Evolutionary conservation across 192 early-diverging fungal species (phyloP).

Genomic region (Rhizoclosmatium sp.): DNA sequence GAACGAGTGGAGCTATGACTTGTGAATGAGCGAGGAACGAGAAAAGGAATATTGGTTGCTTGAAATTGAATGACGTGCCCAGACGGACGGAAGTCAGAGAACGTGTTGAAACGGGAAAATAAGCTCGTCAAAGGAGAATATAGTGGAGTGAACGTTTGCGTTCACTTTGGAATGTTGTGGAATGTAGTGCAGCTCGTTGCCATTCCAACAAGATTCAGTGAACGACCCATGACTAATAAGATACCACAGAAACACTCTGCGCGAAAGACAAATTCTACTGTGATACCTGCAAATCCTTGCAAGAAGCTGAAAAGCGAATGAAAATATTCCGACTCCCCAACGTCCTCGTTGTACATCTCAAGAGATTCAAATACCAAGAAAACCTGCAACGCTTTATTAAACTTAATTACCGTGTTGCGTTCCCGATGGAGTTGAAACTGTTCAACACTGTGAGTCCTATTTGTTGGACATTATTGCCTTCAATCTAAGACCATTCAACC

Average conservation of each 20-base stretch:
- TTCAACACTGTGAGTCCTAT: constrained; percentile 82
- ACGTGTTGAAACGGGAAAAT: too few relatives aligned
- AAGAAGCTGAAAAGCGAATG: constrained; percentile 98
- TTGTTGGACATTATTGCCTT: background rate
- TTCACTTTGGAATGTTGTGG: too few relatives aligned
- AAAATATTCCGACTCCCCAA: constrained; percentile 94
- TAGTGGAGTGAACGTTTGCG: too few relatives aligned
- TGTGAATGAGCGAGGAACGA: too few relatives aligned
- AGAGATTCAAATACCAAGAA: constrained; percentile 98
- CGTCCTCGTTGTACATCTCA: constrained; percentile 93
- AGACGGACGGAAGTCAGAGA: too few relatives aligned
- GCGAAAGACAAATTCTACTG: constrained; percentile 99
- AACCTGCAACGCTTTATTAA: constrained; percentile 90
- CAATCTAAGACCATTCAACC: background rate
- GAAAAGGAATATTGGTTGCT: too few relatives aligned
- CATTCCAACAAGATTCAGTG: too few relatives aligned
- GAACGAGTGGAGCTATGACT: too few relatives aligned
- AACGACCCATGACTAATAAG: too few relatives aligned
- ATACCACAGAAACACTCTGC: constrained; percentile 78
- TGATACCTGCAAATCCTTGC: constrained; percentile 90
- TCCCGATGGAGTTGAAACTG: constrained; percentile 91
- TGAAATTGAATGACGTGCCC: too few relatives aligned
- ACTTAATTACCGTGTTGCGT: constrained; percentile 92
- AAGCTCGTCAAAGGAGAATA: too few relatives aligned
- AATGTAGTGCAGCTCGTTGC: too few relatives aligned